Evolutionary conservation across 2,329 filamentous ascomycete species (phyloP).

Genomic region (Tolypocladium cylindrosporum): DNA sequence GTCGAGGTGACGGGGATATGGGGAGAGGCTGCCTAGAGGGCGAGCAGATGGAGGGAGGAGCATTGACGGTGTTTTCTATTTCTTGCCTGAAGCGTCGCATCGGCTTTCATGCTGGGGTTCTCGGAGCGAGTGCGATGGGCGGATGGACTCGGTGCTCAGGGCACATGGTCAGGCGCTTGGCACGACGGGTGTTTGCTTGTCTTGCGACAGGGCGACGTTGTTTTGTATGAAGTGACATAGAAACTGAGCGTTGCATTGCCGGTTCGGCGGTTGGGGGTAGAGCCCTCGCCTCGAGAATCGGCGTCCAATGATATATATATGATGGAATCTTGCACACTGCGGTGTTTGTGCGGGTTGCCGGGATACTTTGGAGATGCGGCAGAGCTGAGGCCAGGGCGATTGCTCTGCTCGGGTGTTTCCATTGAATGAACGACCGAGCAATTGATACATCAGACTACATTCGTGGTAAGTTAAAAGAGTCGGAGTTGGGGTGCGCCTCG

Average conservation of each 20-base stretch:
- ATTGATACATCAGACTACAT: too few species aligned
- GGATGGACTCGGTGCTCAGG: too few species aligned
- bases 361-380: too few species aligned
- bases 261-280: not conserved
- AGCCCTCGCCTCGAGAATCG: not conserved
- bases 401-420: too few species aligned
- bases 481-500: too few species aligned
- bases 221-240: not conserved
- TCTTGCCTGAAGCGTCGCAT: not conserved
- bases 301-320: not conserved
- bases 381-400: too few species aligned
- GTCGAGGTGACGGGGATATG: conserved; percentile 60
- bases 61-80: not conserved
- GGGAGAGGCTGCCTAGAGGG: conserved; percentile 15
- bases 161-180: too few species aligned
- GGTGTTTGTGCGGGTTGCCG: too few species aligned
- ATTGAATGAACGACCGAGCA: too few species aligned
- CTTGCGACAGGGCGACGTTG: not conserved
- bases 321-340: not conserved
- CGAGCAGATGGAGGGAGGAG: not conserved
- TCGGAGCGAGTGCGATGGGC: too few species aligned
- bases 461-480: too few species aligned
- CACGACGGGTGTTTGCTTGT: not conserved
- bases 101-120: not conserved
- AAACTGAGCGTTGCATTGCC: not conserved